A percentile compares a stretch with the other conserved stretches of the same genome.
Conservation (phyloP, 495 filamentous ascomycete species). For the Cairneyella variabilis region DNA sequence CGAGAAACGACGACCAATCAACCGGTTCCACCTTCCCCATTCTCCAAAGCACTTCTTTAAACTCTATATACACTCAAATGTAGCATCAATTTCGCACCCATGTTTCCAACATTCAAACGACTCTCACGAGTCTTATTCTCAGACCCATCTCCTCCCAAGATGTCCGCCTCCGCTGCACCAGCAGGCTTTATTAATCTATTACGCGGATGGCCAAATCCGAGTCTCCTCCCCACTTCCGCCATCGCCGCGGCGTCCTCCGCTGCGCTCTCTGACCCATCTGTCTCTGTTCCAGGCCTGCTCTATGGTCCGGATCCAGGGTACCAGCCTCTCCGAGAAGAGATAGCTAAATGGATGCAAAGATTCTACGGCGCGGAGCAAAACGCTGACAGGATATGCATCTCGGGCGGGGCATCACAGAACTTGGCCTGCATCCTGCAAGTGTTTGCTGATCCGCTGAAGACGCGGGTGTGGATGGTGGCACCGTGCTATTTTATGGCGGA, state of each 20-base stretch:
- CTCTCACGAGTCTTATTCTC: too few relatives aligned
- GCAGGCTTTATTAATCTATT: constrained; percentile 56
- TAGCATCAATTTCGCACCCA: background rate
- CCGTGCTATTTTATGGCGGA: constrained; percentile 79
- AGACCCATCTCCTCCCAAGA: background rate
- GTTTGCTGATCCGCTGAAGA: constrained; percentile 75
- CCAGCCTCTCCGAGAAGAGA: constrained; percentile 52
- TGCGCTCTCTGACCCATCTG: constrained; percentile 54
- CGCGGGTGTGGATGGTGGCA: constrained; percentile 73
- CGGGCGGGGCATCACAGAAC: constrained; percentile 74
- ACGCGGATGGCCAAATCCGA: constrained; percentile 66
- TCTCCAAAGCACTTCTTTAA: too few relatives aligned
- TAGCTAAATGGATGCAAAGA: constrained; percentile 64
- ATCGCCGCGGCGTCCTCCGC: constrained; percentile 50
- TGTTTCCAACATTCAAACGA: background rate
- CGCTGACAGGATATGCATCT: constrained; percentile 66
- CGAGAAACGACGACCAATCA: too few relatives aligned
- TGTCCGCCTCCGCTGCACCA: background rate
- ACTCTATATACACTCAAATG: too few relatives aligned
- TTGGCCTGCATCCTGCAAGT: constrained; percentile 67
- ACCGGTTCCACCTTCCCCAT: too few relatives aligned
- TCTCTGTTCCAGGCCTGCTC: constrained; percentile 54
- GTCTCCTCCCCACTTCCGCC: constrained; percentile 60
- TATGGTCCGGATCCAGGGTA: constrained; percentile 82
- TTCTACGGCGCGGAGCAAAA: constrained; percentile 51